Base-by-base conservation (phyloP, 345 rosid genomes). In the Triadica sebifera region DNA sequence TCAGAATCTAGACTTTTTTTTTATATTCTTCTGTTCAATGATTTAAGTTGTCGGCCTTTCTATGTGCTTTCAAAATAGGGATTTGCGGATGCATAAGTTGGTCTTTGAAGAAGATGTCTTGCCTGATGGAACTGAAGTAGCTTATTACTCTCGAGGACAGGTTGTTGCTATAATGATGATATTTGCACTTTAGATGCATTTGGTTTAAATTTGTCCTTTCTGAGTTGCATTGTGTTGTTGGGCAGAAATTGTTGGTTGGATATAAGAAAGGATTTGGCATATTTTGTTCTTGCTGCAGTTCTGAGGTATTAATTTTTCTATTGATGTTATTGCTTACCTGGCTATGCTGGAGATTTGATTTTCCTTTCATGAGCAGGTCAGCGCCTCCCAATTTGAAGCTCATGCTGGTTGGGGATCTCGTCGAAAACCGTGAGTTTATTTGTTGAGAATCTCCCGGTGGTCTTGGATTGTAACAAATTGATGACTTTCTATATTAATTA, bases 401-500 rank as follows among this genome's bases (percentile, higher is more conserved):
- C 98, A 94, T 91, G 98, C 98, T 79, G 98, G 98, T 75, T 92
- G 84, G 85, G 90, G 95, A 60, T 75, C 85, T 61, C 95, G 98
- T 60, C 89, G 96, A 73, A 92, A 92, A 72, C 98, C 97, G 98
- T 94, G 84, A 92, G 98, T 86, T 52, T 78, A 41, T 45, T 12
- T 62, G 22, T 41, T 15, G 34, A 29, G 34, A 39, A 46, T 58
- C 67, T 61, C 20, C 25, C 6, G 24, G 8, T 61, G 17, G 43
- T 29, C 46, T 69, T 41, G 60, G 58, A 34, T 50, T 29, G 16
- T 29, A 38, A 58, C 10, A 58, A 69, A 11, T 64, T 73, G 29
- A 50, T 46, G 4, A 2, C 37, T 52, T 72, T 62, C n/a, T 52
- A 43, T 65, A 25, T 22, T 55, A 29, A 9, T 12, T 16, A 20